Evolutionary conservation across 225 moss, liverwort and hornwort species (phyloP).

Genomic region (Antitrichia curtipendula): DNA sequence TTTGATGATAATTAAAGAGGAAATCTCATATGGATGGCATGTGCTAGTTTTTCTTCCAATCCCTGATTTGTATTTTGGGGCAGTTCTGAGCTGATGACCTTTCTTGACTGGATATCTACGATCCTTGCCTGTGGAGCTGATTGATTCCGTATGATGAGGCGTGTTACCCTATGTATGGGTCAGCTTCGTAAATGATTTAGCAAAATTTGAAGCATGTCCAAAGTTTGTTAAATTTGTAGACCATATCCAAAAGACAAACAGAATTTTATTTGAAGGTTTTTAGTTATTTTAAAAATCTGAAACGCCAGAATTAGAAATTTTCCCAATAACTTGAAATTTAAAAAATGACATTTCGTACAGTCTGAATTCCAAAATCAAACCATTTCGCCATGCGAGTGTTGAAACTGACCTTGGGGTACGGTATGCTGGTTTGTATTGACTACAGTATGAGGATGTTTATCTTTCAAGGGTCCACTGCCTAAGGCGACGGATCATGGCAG

Average conservation of each 20-base stretch:
- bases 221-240: not conserved
- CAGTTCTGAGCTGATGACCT: not conserved
- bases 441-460: conserved; percentile 64
- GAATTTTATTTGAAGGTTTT: not conserved
- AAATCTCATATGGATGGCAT: not conserved
- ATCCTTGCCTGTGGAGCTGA: not conserved
- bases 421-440: not conserved
- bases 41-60: not conserved
- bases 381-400: not conserved
- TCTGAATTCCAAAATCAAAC: not conserved
- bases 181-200: not conserved
- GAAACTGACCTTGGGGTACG: not conserved
- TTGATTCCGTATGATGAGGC: not conserved
- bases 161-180: not conserved
- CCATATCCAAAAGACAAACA: not conserved
- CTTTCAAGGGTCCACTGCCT: conserved; percentile 70
- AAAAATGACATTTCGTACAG: not conserved
- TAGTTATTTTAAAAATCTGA: not conserved
- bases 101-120: not conserved
- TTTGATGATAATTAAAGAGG: not conserved
- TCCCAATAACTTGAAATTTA: too few relatives aligned
- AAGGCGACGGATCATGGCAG: conserved; percentile 58
- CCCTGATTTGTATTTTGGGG: not conserved
- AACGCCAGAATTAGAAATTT: not conserved
- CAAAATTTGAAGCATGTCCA: not conserved